Evolutionary conservation across 345 rosid genomes (phyloP), one percentile per base, ranked within the genome.

Genomic region (Pistacia integerrima): DNA sequence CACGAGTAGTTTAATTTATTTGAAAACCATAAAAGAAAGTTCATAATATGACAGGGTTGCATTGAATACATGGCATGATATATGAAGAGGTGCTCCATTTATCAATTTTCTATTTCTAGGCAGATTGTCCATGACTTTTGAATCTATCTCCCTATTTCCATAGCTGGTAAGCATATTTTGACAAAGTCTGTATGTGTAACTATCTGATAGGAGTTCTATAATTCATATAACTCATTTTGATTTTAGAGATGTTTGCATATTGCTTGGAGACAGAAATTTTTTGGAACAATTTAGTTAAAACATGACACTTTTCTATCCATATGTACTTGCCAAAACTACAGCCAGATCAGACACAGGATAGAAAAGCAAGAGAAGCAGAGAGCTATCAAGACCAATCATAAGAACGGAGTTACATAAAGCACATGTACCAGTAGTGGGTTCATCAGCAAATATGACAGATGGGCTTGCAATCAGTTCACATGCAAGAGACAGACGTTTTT

Each of bases 381-480:
- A 36, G 71, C 60, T 46, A 49, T 7, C 64, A 18, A 76, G 64
- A 62, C 60, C 55, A 28, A 49, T 52, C 67, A 57, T 63, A 74
- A 35, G 38, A 58, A 62, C 65, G 77, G 57, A 56, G 48, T 55
- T 59, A 36, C 56, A 77, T 17, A 41, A 75, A 74, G 77, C 52
- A 64, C 10, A 75, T 76, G 74, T 83, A 93, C 99, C 99, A 12
- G 97, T 96, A 11, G 99, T 93, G 65, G 99, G 99, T 81, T 96
- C 99, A 84, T 92, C 99, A 16, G 98, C 97, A 86, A 92, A 96
- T 81, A 96, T 90, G 60, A 96, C 94, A 67, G 99, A 92, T 61
- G 99, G 99, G 63, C 99, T 96, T 62, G 99, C 98, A 57, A 96
- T 96, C 76, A 96, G 89, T 88, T 96, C 99, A 79, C 98, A 96